These are phyloP conservation scores for Boeremia lycopersici DNA, from an alignment of 2,329 filamentous ascomycete species.

Conservation along the genomic window DNA sequence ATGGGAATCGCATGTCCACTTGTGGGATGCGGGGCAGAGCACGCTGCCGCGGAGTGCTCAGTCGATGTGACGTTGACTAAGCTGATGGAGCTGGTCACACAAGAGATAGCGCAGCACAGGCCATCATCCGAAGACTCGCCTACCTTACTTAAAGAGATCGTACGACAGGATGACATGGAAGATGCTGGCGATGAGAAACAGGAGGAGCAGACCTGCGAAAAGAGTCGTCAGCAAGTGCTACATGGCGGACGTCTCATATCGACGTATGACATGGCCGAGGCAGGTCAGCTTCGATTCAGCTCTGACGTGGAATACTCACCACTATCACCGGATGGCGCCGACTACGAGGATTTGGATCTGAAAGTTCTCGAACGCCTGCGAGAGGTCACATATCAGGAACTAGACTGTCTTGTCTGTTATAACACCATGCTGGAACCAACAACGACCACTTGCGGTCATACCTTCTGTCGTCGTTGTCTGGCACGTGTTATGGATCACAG, in stretches of 20 bases:
- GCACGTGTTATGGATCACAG: constrained; percentile 78
- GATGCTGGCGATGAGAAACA: constrained; percentile 47
- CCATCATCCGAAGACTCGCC: constrained; percentile 42
- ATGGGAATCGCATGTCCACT: constrained; percentile 79
- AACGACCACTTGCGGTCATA: constrained; percentile 87
- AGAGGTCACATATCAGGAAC: constrained; percentile 67
- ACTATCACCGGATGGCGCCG: constrained; percentile 45
- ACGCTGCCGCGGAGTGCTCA: constrained; percentile 77
- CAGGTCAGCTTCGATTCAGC: constrained; percentile 64
- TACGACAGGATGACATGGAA: constrained; percentile 41
- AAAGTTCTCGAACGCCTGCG: constrained; percentile 64
- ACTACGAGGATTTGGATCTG: constrained; percentile 53
- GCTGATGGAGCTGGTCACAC: constrained; percentile 60
- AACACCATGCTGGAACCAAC: constrained; percentile 79
- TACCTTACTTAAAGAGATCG: constrained; percentile 51
- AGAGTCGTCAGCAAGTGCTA: constrained; percentile 50
- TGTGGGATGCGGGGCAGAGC: constrained; percentile 68
- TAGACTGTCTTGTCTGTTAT: constrained; percentile 91
- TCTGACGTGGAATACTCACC: constrained; percentile 61
- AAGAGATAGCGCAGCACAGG: constrained; percentile 56
- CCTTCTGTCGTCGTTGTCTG: constrained; percentile 82
- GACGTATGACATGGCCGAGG: constrained; percentile 68
- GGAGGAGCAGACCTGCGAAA: constrained; percentile 28
- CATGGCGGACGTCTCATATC: constrained; percentile 67
- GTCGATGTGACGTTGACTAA: constrained; percentile 79